Evolutionary conservation across 2,329 filamentous ascomycete genomes (phyloP).

Genomic region (Septoria petroselini): DNA sequence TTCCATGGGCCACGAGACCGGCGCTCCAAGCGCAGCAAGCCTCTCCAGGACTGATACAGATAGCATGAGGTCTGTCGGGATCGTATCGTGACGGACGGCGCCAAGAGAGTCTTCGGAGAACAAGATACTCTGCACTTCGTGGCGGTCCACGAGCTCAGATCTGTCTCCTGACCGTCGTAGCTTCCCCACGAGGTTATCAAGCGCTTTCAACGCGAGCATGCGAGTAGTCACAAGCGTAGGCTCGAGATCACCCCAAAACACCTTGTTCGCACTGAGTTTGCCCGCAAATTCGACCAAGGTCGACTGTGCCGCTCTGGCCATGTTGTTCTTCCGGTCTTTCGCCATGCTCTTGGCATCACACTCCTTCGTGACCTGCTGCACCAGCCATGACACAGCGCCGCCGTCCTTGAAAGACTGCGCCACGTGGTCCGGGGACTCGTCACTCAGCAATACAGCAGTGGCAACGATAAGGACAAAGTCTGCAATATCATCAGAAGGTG

Average conservation of each 20-base stretch:
- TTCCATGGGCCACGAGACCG: constrained; percentile 28
- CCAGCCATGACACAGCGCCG: constrained; percentile 45
- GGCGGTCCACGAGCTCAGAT: constrained; percentile 47
- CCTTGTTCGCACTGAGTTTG: constrained; percentile 39
- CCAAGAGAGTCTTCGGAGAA: constrained; percentile 19
- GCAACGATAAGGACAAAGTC: constrained; percentile 64
- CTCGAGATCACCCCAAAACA: constrained; percentile 58
- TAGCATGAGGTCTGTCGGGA: constrained; percentile 46
- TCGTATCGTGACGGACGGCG: constrained; percentile 25
- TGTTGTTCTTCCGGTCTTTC: constrained; percentile 63
- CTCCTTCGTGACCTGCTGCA: constrained; percentile 51
- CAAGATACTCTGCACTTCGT: constrained; percentile 22
- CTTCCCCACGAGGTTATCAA: constrained; percentile 58
- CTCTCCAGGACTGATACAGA: constrained; percentile 45
- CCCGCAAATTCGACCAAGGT: constrained; percentile 56
- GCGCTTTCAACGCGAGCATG: constrained; percentile 60
- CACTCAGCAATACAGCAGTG: constrained; percentile 61
- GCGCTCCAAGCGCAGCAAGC: constrained; percentile 29
- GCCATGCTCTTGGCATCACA: constrained; percentile 54
- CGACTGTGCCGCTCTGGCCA: constrained; percentile 63
- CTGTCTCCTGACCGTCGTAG: constrained; percentile 46
- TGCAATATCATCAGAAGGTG: constrained; percentile 43
- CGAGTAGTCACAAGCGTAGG: constrained; percentile 59
- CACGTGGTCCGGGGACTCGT: constrained; percentile 59
- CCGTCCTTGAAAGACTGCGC: constrained; percentile 50